Conservation (phyloP, 495 filamentous ascomycete genomes). For the Neurospora sp. region DNA sequence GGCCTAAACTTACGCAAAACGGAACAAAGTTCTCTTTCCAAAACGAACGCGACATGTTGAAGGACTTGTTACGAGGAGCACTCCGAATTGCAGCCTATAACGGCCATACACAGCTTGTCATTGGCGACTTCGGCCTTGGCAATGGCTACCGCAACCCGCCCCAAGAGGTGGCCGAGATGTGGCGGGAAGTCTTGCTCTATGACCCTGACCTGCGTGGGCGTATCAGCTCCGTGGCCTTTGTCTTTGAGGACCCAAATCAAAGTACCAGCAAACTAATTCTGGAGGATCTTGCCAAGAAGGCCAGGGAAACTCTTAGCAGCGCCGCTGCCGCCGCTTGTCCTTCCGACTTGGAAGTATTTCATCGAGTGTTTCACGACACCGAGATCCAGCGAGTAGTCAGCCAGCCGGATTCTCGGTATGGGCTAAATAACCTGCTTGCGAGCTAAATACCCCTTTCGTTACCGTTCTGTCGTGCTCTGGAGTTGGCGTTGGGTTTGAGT, state of each 20-base stretch:
- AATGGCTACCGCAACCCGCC: constrained; percentile 60
- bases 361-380: constrained; percentile 25
- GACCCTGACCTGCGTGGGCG: constrained; percentile 57
- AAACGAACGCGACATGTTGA: constrained; percentile 57
- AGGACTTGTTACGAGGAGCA: constrained; percentile 58
- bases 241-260: constrained; percentile 45
- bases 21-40: constrained; percentile 59
- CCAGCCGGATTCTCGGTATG: constrained; percentile 36
- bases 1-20: constrained; percentile 57
- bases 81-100: constrained; percentile 56
- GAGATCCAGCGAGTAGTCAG: constrained; percentile 32
- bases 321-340: constrained; percentile 11
- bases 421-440: constrained; percentile 32
- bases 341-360: constrained; percentile 37
- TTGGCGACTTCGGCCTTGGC: constrained; percentile 63
- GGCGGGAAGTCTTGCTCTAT: constrained; percentile 55
- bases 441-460: constrained; percentile 9
- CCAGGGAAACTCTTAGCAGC: constrained; percentile 18
- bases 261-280: constrained; percentile 35
- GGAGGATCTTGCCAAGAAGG: constrained; percentile 39
- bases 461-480: background rate
- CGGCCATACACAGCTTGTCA: constrained; percentile 47
- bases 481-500: background rate
- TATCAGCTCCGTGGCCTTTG: constrained; percentile 60
- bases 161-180: constrained; percentile 55